These are phyloP conservation scores for Ilex aquifolium DNA, from an alignment of 257 asterid species.

Conservation along the genomic window DNA sequence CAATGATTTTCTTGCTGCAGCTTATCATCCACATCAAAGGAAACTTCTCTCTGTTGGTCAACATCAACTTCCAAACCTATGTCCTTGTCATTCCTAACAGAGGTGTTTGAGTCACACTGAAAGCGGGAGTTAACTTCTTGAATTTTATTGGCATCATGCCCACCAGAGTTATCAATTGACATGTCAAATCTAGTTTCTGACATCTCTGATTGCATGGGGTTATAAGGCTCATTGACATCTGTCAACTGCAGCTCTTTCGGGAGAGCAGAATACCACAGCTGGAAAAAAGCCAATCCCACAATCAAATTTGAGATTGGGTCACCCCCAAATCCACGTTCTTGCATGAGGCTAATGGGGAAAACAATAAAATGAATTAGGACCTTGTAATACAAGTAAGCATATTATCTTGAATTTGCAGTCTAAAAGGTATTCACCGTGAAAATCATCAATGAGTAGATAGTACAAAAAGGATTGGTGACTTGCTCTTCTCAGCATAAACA, in stretches of 20 bases:
- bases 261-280: slow-evolving; percentile 61
- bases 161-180: slow-evolving; percentile 37
- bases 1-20: slow-evolving; percentile 29
- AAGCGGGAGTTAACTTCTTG: slow-evolving; percentile 24
- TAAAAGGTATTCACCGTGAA: too few relatives aligned
- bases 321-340: slow-evolving; percentile 53
- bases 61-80: slow-evolving; percentile 11
- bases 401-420: too few relatives aligned
- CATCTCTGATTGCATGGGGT: slow-evolving; percentile 30
- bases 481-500: too few relatives aligned
- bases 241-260: slow-evolving; percentile 56
- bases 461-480: too few relatives aligned
- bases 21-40: slow-evolving; percentile 29
- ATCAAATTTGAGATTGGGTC: slow-evolving; percentile 66
- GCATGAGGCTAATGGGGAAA: slow-evolving; percentile 48
- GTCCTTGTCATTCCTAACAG: slow-evolving; percentile 58
- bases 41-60: slow-evolving; percentile 17
- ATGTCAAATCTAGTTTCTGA: slow-evolving; percentile 23
- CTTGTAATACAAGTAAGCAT: too few relatives aligned
- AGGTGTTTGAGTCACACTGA: slow-evolving; percentile 45
- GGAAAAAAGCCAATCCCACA: slow-evolving; percentile 65
- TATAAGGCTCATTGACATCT: slow-evolving; percentile 22
- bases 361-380: background rate
- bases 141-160: slow-evolving; percentile 33
- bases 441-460: too few relatives aligned